Conservation (phyloP, 1,284 basidiomycete species). For the Boletus sp. region DNA sequence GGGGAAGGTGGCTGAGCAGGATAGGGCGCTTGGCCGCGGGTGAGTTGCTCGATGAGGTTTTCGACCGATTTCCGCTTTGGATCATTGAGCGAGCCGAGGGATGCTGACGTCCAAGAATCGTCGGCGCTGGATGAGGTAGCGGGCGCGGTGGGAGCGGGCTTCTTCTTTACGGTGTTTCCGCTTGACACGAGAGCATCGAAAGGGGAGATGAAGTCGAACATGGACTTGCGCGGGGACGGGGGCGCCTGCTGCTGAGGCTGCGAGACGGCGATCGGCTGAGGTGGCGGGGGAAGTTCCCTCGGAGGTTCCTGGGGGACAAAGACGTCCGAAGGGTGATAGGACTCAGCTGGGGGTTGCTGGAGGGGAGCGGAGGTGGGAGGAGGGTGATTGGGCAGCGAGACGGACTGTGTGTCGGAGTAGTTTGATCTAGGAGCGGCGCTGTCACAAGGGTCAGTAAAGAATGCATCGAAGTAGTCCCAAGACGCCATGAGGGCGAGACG, state of each 20-base stretch:
- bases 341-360: slow-evolving; percentile 27
- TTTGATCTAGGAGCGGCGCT: slow-evolving; percentile 52
- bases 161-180: slow-evolving; percentile 52
- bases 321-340: slow-evolving; percentile 38
- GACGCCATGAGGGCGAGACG: slow-evolving; percentile 27
- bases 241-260: slow-evolving; percentile 44
- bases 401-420: slow-evolving; percentile 46
- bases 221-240: slow-evolving; percentile 67
- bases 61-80: slow-evolving; percentile 76
- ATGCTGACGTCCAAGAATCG: slow-evolving; percentile 50
- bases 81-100: slow-evolving; percentile 40
- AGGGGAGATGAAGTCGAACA: slow-evolving; percentile 79
- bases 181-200: slow-evolving; percentile 66
- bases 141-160: slow-evolving; percentile 46
- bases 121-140: slow-evolving; percentile 43
- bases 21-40: slow-evolving; percentile 47
- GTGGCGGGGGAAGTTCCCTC: slow-evolving; percentile 34
- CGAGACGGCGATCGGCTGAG: slow-evolving; percentile 29
- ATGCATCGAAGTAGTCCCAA: slow-evolving; percentile 31
- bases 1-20: slow-evolving; percentile 37
- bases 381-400: slow-evolving; percentile 9
- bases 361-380: slow-evolving; percentile 48
- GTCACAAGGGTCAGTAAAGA: slow-evolving; percentile 28
- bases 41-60: slow-evolving; percentile 68
- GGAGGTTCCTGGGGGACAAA: slow-evolving; percentile 45